These are phyloP conservation scores for Pluteus cervinus DNA, from an alignment of 768 basidiomycete genomes.

Conservation along the genomic window DNA sequence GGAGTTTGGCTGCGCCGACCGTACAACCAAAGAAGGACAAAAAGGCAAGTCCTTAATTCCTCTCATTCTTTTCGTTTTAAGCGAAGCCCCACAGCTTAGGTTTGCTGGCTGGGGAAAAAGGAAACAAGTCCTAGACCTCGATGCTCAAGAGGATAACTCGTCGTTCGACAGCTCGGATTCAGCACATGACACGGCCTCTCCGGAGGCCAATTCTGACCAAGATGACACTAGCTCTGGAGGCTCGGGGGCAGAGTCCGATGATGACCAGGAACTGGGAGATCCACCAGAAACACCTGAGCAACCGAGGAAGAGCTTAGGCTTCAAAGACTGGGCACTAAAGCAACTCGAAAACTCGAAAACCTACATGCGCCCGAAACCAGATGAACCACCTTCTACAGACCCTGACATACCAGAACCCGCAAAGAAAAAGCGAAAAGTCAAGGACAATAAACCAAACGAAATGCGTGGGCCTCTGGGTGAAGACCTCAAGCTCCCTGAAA, in stretches of 20 bases:
- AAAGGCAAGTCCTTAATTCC: slow-evolving; percentile 19
- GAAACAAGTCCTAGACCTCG: slow-evolving; percentile 14
- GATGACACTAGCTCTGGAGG: slow-evolving; percentile 15
- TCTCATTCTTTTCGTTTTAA: slow-evolving; percentile 15
- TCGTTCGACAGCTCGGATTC: slow-evolving; percentile 81
- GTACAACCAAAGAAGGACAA: slow-evolving; percentile 36
- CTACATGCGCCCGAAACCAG: slow-evolving; percentile 16
- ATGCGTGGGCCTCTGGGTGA: slow-evolving; percentile 82
- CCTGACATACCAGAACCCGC: slow-evolving; percentile 14
- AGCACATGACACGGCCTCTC: slow-evolving; percentile 42
- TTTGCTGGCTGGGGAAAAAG: slow-evolving; percentile 47
- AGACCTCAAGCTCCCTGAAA: slow-evolving; percentile 58
- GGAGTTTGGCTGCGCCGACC: slow-evolving; percentile 46
- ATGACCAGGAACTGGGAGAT: slow-evolving; percentile 15
- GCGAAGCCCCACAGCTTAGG: too few relatives aligned
- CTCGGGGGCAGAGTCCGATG: slow-evolving; percentile 10
- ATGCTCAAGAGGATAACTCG: slow-evolving; percentile 42
- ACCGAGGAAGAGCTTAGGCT: slow-evolving; percentile 48
- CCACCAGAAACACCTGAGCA: too few relatives aligned
- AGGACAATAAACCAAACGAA: slow-evolving; percentile 20
- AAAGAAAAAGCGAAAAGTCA: slow-evolving; percentile 45
- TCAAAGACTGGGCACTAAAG: slow-evolving; percentile 87
- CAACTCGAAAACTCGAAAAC: slow-evolving; percentile 56
- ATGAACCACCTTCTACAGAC: slow-evolving; percentile 11
- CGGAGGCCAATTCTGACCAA: slow-evolving; percentile 15